Evolutionary conservation across 768 basidiomycete species (phyloP), one percentile per base, ranked within the genome.

Genomic region (Clitopilus passeckerianus): DNA sequence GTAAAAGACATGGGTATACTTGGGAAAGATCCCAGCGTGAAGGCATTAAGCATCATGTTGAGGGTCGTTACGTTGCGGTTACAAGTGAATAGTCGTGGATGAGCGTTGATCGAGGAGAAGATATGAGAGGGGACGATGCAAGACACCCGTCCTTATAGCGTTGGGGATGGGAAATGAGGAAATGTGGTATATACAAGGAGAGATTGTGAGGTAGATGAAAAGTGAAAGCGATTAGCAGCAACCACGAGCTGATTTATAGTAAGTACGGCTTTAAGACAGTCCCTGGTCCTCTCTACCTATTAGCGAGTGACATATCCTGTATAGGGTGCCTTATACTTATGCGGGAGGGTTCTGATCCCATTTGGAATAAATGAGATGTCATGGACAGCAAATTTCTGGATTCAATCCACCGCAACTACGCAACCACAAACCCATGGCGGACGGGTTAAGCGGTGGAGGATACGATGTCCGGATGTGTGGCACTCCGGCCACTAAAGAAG

Each of bases 241-340:
- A 10, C 5, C 46, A 50, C 46, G 20, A 50, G 46, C 16, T 41
- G 46, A 50, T 50, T 50, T 50, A 50, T 50, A 50, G 46, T 16
- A 3, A 12, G 20, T 9, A 3, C 18, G 18, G 46, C 27, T 30
- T 30, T 4, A 30, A 20, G 20, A 22, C 22, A 50, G 46, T 50
- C 46, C 46, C 46, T 7, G 46, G 46, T 50, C 46, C 46, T 20
- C 44, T 9, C 46, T 10, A 22, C 46, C 18, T 20, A 23, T 50
- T 50, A 50, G 46, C 46, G 46, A 50, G 46, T 23, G 46, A 50
- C 46, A 50, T 50, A 50, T 50, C 46, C 46, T 50, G 46, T 50
- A 50, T 50, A 50, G 46, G 12, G 46, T 50, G 20, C 46, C 46
- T 50, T 50, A 23, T 50, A 50, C 46, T 50, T 18, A 50, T 50